Conservation (phyloP, 2,329 filamentous ascomycete genomes). For the Emmonsiellopsis sp. region DNA sequence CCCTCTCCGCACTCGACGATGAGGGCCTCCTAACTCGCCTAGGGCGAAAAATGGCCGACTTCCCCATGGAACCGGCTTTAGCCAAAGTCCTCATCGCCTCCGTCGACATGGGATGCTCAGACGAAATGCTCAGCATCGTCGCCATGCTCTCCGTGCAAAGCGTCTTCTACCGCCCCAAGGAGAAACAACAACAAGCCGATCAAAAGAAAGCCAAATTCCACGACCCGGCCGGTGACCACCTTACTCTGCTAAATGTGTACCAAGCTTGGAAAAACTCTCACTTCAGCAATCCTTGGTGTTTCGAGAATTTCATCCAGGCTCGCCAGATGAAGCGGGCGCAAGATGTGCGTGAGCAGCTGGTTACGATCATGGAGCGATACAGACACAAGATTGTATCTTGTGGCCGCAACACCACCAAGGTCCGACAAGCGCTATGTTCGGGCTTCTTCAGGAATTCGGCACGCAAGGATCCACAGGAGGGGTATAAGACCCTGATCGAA, state of each 20-base stretch:
- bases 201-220: conserved; percentile 98
- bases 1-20: conserved; percentile 82
- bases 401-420: conserved; percentile 75
- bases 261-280: conserved; percentile 88
- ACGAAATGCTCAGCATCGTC: conserved; percentile 89
- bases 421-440: conserved; percentile 78
- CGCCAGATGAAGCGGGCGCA: conserved; percentile 79
- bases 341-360: conserved; percentile 84
- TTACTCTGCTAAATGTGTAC: conserved; percentile 93
- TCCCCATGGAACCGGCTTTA: conserved; percentile 90
- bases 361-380: conserved; percentile 90
- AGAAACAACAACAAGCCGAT: conserved; percentile 92
- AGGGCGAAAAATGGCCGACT: conserved; percentile 95
- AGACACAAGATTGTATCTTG: conserved; percentile 74
- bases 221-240: conserved; percentile 85
- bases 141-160: conserved; percentile 82
- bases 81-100: conserved; percentile 85
- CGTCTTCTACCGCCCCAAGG: conserved; percentile 91
- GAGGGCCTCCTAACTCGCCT: conserved; percentile 87
- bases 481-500: conserved; percentile 95
- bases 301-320: conserved; percentile 95
- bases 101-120: conserved; percentile 78
- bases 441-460: conserved; percentile 96
- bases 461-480: conserved; percentile 89
- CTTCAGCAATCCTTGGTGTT: conserved; percentile 83